A percentile compares a stretch with the other conserved stretches of the same genome.
These are phyloP conservation scores for Lotmaria passim DNA, from an alignment of 208 protist species.

Conservation along the genomic window DNA sequence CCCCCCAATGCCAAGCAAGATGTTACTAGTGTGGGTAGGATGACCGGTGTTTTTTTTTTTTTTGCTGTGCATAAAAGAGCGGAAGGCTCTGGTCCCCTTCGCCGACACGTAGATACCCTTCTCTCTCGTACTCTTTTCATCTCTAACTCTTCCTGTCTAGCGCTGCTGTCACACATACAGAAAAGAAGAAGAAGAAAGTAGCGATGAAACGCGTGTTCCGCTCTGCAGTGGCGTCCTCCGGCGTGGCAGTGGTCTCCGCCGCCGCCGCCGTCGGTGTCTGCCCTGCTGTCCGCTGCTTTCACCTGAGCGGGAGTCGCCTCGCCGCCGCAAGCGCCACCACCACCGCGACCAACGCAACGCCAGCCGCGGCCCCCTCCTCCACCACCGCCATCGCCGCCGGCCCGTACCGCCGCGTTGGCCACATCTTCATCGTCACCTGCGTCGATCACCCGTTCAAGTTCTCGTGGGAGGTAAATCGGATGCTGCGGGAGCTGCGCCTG, in stretches of 20 bases:
- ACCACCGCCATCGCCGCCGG: conserved; percentile 46
- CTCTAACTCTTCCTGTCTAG: background rate
- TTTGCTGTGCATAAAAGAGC: no score
- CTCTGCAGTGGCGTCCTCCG: background rate
- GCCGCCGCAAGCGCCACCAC: background rate
- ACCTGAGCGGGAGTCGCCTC: background rate
- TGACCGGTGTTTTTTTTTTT: no score
- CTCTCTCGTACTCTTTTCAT: background rate
- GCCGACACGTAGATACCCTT: background rate
- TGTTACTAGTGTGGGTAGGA: no score
- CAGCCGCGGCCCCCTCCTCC: conserved; percentile 9
- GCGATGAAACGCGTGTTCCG: conserved; percentile 4
- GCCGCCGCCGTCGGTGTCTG: no score
- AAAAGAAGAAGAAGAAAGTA: background rate
- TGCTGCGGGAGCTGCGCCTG: conserved; percentile 79
- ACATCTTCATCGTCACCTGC: conserved; percentile 86
- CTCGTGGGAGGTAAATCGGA: conserved; percentile 85
- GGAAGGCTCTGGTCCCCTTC: no score
- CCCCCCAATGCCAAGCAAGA: no score
- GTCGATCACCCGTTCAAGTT: conserved; percentile 87
- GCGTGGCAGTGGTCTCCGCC: background rate
- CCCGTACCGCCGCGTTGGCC: conserved; percentile 79
- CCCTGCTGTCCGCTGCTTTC: background rate
- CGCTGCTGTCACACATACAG: no score
- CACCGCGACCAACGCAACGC: no score